phyloP scores from a whole-genome alignment of 495 filamentous ascomycete species.

The Delitschia confertaspora region DNA sequence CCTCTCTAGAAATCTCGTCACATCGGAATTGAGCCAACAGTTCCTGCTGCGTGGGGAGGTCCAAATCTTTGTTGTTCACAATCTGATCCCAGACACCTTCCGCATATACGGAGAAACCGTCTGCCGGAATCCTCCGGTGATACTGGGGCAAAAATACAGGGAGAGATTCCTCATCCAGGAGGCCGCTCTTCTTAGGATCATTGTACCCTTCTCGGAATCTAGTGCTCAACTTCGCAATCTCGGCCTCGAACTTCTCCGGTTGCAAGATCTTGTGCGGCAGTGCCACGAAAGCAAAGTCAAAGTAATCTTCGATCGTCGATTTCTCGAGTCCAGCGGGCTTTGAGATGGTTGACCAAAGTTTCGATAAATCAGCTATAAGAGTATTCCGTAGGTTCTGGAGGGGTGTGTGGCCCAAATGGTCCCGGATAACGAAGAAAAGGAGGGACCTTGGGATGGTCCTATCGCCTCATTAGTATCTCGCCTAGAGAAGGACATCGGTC shows the following conservation, averaged over 20 bases:
- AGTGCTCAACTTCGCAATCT: slow-evolving; percentile 67
- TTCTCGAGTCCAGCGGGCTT: slow-evolving; percentile 84
- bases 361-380: slow-evolving; percentile 76
- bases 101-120: slow-evolving; percentile 88
- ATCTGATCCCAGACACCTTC: slow-evolving; percentile 97
- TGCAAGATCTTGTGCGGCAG: slow-evolving; percentile 95
- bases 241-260: slow-evolving; percentile 78
- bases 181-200: slow-evolving; percentile 42
- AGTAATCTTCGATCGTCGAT: slow-evolving; percentile 88
- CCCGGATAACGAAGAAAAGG: slow-evolving; percentile 96
- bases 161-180: slow-evolving; percentile 56
- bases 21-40: slow-evolving; percentile 94
- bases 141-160: slow-evolving; percentile 88
- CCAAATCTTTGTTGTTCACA: slow-evolving; percentile 94
- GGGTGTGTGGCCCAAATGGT: slow-evolving; percentile 86
- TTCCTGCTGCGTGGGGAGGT: slow-evolving; percentile 94
- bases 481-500: not conserved
- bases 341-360: slow-evolving; percentile 84
- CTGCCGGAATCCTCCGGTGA: slow-evolving; percentile 88
- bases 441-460: slow-evolving; percentile 86
- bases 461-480: slow-evolving; percentile 16
- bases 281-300: slow-evolving; percentile 94
- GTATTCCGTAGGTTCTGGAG: slow-evolving; percentile 81
- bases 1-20: slow-evolving; percentile 87
- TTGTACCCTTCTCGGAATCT: slow-evolving; percentile 76